Evolutionary conservation across 2,329 filamentous ascomycete species (phyloP), one percentile per base, ranked within the genome.

Genomic region (Paramyrothecium sp.): DNA sequence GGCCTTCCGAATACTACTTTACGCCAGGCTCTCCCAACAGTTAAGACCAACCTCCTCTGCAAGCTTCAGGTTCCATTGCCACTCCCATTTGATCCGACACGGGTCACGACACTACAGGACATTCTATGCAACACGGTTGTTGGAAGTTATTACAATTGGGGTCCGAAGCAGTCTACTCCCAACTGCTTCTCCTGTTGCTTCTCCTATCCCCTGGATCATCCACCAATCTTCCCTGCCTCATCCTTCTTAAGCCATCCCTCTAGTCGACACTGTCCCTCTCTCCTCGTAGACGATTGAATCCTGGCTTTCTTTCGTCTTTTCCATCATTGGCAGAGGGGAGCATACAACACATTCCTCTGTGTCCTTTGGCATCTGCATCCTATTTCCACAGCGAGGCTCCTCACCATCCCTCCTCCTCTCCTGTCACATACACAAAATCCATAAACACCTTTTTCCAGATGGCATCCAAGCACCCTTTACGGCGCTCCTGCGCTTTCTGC

Each of bases 401-500:
- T 41, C 41, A 50, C 52, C 21, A 30, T 52, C 38, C 48, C 51
- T 41, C 41, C 54, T 44, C 30, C 53, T 26, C 48, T 56, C 10
- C 33, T 10, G 33, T n/a, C 33, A 38, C 33, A 38, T 16, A 38
- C 33, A 38, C 33, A 38, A 8, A 38, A 16, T 38, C 33, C n/a
- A n/a, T n/a, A n/a, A n/a, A 38, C 33, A 38, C 53, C 44, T 34
- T 54, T 44, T 57, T 56, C 56, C 65, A 52, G 47, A 71, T 71
- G 69, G 56, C 65, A 34, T 63, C 68, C 16, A 71, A 71, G 55
- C 69, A 73, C 41, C 69, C 71, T 2, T 56, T 73, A 20, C 68
- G 71, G 51, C 65, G 70, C 23, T 73, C 71, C 1, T 74, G 71
- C 60, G 67, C 69, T 54, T 74, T 73, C 54, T 74, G 71, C 60